Evolutionary conservation across 2,329 filamentous ascomycete species (phyloP).

Genomic region (Teratosphaeria destructans): DNA sequence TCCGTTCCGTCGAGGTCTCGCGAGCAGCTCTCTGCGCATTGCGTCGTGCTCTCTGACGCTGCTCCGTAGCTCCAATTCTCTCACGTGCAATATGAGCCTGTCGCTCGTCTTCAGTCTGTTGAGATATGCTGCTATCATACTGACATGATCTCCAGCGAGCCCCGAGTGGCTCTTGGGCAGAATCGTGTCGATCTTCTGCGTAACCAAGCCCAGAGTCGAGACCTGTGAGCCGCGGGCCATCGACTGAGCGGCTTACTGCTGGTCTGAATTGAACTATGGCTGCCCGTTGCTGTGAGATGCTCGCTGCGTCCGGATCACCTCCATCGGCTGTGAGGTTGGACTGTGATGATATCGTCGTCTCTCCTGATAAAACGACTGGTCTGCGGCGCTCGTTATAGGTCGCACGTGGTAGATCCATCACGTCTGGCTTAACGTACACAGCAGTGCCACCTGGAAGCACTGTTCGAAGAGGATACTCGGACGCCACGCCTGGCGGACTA

Average conservation of each 20-base stretch:
- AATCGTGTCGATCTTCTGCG: slow-evolving; percentile 7
- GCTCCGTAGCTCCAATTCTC: slow-evolving; percentile 5
- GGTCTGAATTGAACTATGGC: slow-evolving; percentile 1
- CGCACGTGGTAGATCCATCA: slow-evolving; percentile 11
- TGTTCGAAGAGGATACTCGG: slow-evolving; percentile 4
- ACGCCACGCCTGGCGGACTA: background rate
- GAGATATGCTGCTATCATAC: background rate
- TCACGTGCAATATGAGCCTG: slow-evolving; percentile 8
- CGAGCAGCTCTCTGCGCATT: slow-evolving; percentile 1
- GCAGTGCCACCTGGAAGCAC: slow-evolving; percentile 16
- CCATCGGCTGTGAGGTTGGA: slow-evolving; percentile 9
- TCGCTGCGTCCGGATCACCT: slow-evolving; percentile 3
- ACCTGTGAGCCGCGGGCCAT: too few relatives aligned
- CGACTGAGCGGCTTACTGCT: slow-evolving; percentile 1
- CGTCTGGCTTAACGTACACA: slow-evolving; percentile 14
- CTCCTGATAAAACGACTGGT: background rate
- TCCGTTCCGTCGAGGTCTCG: background rate
- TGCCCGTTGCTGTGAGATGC: background rate
- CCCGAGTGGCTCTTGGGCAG: slow-evolving; percentile 6
- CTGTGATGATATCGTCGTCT: slow-evolving; percentile 6
- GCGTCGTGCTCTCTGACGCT: slow-evolving; percentile 5
- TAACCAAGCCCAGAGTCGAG: slow-evolving; percentile 8
- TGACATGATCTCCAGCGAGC: slow-evolving; percentile 1
- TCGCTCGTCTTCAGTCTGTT: slow-evolving; percentile 4
- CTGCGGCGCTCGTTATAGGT: slow-evolving; percentile 10